Conservation (phyloP, 2,329 filamentous ascomycete species). For the Thielaviopsis populi region DNA sequence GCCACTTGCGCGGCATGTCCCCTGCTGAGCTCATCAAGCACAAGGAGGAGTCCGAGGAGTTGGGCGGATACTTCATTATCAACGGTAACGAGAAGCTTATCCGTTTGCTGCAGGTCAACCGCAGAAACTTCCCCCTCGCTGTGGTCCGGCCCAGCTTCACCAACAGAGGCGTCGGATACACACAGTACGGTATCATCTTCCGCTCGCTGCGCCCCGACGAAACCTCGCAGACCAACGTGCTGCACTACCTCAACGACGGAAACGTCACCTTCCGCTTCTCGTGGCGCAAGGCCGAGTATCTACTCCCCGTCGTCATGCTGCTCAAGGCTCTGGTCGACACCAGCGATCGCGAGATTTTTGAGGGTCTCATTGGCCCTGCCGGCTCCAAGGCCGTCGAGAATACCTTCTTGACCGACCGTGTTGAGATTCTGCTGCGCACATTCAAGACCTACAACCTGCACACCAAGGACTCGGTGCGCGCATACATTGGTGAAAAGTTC, state of each 20-base stretch:
- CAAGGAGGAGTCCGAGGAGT: conserved; percentile 91
- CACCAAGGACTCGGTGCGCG: conserved; percentile 63
- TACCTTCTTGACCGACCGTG: conserved; percentile 87
- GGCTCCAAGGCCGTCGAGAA: conserved; percentile 66
- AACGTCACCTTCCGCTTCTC: conserved; percentile 96
- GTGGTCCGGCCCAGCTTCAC: conserved; percentile 83
- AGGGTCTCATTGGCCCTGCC: conserved; percentile 69
- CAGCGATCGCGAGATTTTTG: conserved; percentile 91
- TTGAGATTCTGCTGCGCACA: conserved; percentile 79
- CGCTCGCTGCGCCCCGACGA: conserved; percentile 92
- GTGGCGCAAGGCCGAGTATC: conserved; percentile 92
- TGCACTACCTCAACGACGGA: conserved; percentile 90
- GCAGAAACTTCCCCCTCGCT: conserved; percentile 88
- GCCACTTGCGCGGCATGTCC: conserved; percentile 74
- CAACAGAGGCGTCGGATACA: conserved; percentile 76
- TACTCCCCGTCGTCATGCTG: conserved; percentile 94
- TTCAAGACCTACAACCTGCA: conserved; percentile 86
- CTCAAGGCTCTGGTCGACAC: conserved; percentile 90
- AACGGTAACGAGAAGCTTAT: conserved; percentile 97
- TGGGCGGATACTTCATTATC: conserved; percentile 93
- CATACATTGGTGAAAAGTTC: conserved; percentile 85
- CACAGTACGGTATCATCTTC: conserved; percentile 77
- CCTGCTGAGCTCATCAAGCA: conserved; percentile 68
- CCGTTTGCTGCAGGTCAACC: conserved; percentile 76
- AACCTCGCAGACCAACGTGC: conserved; percentile 90